Conservation (phyloP, 1,284 basidiomycete species). For the Puccinia novopanici region DNA sequence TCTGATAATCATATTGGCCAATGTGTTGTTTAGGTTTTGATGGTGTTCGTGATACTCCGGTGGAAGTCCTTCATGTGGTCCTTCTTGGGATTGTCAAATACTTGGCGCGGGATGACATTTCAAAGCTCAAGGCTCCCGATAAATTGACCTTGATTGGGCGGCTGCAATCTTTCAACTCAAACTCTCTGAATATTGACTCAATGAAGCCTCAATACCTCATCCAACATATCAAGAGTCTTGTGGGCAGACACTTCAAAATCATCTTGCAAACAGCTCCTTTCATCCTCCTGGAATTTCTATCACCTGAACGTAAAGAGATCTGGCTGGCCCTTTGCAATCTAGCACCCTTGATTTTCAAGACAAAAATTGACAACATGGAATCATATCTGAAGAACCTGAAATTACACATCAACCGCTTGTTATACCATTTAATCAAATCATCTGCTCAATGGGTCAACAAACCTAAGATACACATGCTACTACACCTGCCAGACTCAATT, state of each 20-base stretch:
- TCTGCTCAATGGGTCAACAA: constrained; percentile 51
- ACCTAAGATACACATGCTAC: background rate
- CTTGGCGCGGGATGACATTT: background rate
- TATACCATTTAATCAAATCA: constrained; percentile 56
- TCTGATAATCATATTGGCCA: too few relatives aligned
- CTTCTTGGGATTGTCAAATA: constrained; percentile 50
- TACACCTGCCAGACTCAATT: constrained; percentile 50
- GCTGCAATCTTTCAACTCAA: background rate
- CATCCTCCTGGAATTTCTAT: constrained; percentile 58
- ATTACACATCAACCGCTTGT: constrained; percentile 57
- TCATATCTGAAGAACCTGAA: background rate
- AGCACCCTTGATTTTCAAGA: constrained; percentile 60
- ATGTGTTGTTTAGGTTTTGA: constrained; percentile 59
- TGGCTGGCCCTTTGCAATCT: constrained; percentile 59
- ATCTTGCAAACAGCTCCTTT: constrained; percentile 61
- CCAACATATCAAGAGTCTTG: constrained; percentile 58
- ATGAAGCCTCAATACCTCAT: constrained; percentile 55
- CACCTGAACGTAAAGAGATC: constrained; percentile 53
- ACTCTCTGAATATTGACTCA: constrained; percentile 13
- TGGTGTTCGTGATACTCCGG: constrained; percentile 59
- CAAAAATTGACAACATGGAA: constrained; percentile 58
- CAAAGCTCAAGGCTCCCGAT: background rate
- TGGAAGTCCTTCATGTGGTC: constrained; percentile 57
- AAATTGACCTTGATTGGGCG: background rate
- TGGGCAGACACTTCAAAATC: constrained; percentile 59